Evolutionary conservation across 352 stramenopile genomes (phyloP).

Genomic region (Elongisporangium undulatum): DNA sequence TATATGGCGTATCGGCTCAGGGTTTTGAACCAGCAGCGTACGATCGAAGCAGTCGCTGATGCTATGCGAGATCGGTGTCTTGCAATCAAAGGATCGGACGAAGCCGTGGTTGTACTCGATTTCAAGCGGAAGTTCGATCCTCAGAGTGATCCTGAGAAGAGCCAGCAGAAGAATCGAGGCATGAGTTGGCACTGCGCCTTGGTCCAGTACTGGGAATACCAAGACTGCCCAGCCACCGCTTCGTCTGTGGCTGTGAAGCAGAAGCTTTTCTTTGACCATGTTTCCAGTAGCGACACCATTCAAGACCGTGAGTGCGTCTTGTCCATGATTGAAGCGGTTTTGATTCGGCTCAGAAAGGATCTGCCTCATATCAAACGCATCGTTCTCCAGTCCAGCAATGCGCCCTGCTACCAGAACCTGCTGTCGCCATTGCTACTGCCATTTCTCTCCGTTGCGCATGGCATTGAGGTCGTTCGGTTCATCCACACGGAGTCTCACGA

Average conservation of each 20-base stretch:
- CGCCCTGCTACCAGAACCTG: conserved; percentile 21
- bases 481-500: conserved; percentile 29
- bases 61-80: not conserved
- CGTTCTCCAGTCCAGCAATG: conserved; percentile 24
- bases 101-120: not conserved
- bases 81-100: not conserved
- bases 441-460: conserved; percentile 9
- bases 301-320: conserved; percentile 3
- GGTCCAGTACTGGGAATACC: too few relatives aligned
- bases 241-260: too few relatives aligned
- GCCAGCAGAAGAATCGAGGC: too few relatives aligned
- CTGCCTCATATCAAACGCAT: conserved; percentile 13
- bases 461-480: conserved; percentile 11
- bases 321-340: conserved; percentile 20
- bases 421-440: conserved; percentile 12
- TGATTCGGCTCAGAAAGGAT: conserved; percentile 13
- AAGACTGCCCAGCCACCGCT: too few relatives aligned
- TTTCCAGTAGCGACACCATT: too few relatives aligned
- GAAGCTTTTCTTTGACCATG: too few relatives aligned
- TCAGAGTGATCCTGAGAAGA: not conserved
- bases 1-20: not conserved
- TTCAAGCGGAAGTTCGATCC: not conserved
- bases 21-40: not conserved
- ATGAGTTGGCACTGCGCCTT: too few relatives aligned
- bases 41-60: not conserved